These are phyloP conservation scores for Agaricus subrufescens DNA, from an alignment of 768 basidiomycete species.

Conservation along the genomic window DNA sequence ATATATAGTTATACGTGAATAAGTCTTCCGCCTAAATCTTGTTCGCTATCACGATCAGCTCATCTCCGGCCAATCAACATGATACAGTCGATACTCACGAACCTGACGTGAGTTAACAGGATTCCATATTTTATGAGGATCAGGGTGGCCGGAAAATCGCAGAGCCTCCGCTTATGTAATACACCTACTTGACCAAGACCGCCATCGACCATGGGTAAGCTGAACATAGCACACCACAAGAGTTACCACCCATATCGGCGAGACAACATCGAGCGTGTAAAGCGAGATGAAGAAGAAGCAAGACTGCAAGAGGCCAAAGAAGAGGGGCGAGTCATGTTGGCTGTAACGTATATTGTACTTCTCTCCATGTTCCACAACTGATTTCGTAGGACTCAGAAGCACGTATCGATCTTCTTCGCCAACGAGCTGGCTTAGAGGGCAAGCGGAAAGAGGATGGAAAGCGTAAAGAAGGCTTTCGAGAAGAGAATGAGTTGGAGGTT, in stretches of 20 bases:
- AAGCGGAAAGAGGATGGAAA: slow-evolving; percentile 24
- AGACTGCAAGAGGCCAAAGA: slow-evolving; percentile 58
- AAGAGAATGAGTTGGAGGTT: slow-evolving; percentile 31
- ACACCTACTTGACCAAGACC: neutral
- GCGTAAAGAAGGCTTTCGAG: slow-evolving; percentile 31
- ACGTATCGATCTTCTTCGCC: slow-evolving; percentile 58
- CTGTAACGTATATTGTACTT: slow-evolving; percentile 41
- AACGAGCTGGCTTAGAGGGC: slow-evolving; percentile 45
- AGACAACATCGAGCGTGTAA: slow-evolving; percentile 80
- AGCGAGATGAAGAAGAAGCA: slow-evolving; percentile 81
- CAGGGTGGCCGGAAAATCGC: no score
- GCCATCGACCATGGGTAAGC: slow-evolving; percentile 59
- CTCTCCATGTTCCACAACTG: slow-evolving; percentile 6
- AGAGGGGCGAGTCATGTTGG: slow-evolving; percentile 68
- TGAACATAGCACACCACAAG: slow-evolving; percentile 89
- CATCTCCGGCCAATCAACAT: no score
- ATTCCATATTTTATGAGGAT: no score
- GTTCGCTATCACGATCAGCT: no score
- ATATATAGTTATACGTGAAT: no score
- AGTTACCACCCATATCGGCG: slow-evolving; percentile 84
- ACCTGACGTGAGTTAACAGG: no score
- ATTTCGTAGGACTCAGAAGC: slow-evolving; percentile 71
- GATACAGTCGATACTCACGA: no score
- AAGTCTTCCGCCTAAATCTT: no score
- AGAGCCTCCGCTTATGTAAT: no score